Conservation (phyloP, 805 yeast genomes). For the Suhomyces prunicola region DNA sequence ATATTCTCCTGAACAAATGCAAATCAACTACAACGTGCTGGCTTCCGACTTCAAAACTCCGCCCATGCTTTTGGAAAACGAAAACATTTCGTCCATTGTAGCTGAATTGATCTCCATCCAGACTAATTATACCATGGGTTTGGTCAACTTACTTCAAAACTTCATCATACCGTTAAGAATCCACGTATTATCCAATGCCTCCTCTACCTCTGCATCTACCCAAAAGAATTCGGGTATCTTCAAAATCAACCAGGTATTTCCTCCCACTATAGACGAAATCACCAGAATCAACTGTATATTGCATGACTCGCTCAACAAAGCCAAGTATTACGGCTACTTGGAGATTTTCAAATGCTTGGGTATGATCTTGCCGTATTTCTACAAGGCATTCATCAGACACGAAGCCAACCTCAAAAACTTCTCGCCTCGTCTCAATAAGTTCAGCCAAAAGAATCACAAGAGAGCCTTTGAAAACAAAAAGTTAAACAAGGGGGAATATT, state of each 20-base stretch:
- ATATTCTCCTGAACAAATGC: constrained; percentile 88
- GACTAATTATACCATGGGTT: constrained; percentile 64
- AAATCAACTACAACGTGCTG: constrained; percentile 66
- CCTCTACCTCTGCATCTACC: not conserved
- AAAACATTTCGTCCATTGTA: constrained; percentile 47
- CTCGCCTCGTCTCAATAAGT: constrained; percentile 47
- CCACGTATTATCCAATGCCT: constrained; percentile 50
- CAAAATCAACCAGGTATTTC: constrained; percentile 74
- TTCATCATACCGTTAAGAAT: constrained; percentile 77
- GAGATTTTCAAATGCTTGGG: constrained; percentile 83
- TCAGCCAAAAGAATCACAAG: constrained; percentile 26
- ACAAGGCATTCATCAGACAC: constrained; percentile 89
- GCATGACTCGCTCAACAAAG: constrained; percentile 67
- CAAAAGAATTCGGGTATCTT: constrained; percentile 49
- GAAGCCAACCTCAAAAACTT: constrained; percentile 85
- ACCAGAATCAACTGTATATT: constrained; percentile 85
- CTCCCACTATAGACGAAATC: constrained; percentile 94
- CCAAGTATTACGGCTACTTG: constrained; percentile 64
- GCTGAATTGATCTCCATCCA: constrained; percentile 70
- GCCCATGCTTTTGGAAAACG: constrained; percentile 6
- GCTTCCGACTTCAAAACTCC: constrained; percentile 9
- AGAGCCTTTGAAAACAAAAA: constrained; percentile 25
- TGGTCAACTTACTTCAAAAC: constrained; percentile 74
- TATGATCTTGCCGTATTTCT: constrained; percentile 81
- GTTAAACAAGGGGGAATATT: constrained; percentile 29